Evolutionary conservation across 305 asterid genomes (phyloP).

Genomic region (Fraxinus velutina): DNA sequence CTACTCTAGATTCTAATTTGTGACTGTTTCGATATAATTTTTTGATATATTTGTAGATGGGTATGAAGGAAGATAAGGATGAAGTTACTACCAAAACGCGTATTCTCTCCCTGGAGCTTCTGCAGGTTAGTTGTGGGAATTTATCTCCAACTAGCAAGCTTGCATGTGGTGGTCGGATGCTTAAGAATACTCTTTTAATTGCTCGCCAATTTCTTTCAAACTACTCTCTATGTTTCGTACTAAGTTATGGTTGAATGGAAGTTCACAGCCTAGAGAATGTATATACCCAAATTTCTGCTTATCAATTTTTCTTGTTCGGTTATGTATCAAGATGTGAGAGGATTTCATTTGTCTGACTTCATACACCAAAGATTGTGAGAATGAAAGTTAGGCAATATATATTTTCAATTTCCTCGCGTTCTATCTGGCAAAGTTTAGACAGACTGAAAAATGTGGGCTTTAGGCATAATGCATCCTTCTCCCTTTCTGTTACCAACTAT

Average conservation of each 20-base stretch:
- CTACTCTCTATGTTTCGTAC: not conserved
- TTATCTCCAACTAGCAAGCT: conserved; percentile 17
- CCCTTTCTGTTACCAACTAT: not conserved
- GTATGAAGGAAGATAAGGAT: conserved; percentile 96
- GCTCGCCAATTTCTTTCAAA: not conserved
- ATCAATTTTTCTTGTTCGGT: conserved; percentile 10
- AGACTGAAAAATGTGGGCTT: not conserved
- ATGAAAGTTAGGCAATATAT: not conserved
- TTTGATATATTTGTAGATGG: conserved; percentile 68
- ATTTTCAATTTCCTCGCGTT: not conserved
- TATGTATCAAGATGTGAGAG: not conserved
- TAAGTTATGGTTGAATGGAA: conserved; percentile 3
- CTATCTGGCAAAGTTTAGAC: not conserved
- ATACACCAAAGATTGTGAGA: conserved; percentile 1
- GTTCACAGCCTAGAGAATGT: conserved; percentile 10
- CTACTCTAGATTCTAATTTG: conserved; percentile 24
- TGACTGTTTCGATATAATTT: conserved; percentile 27
- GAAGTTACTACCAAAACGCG: conserved; percentile 91
- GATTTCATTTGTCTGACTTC: conserved; percentile 10
- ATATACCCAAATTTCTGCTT: not conserved
- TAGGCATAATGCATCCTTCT: conserved; percentile 2
- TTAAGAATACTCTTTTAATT: conserved; percentile 16
- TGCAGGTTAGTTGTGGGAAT: conserved; percentile 64
- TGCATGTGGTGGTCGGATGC: conserved; percentile 22
- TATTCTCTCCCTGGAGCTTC: conserved; percentile 91